Percentiles rank a stretch among this genome's conserved stretches.
Evolutionary conservation across 805 yeast species (phyloP).

Genomic region (Starmerella stellata): DNA sequence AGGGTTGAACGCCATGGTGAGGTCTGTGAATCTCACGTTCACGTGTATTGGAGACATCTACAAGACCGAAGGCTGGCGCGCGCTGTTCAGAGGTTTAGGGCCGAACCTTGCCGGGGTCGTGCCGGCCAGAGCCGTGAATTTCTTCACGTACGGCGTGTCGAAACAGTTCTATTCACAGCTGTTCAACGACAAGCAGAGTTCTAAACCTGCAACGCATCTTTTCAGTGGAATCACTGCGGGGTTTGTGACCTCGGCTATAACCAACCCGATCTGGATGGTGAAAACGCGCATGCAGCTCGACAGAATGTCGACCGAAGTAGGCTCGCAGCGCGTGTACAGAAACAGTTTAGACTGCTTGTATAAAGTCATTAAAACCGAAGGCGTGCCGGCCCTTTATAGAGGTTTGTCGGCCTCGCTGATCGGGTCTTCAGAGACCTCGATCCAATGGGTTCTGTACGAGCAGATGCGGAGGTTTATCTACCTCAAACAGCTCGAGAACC

Average conservation of each 20-base stretch:
- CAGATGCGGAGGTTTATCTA: conserved; percentile 68
- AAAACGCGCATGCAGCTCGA: conserved; percentile 90
- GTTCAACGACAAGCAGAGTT: conserved; percentile 55
- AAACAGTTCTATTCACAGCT: conserved; percentile 52
- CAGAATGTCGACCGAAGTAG: conserved; percentile 23
- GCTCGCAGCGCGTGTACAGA: conserved; percentile 37
- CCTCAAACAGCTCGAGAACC: neutral
- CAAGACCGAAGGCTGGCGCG: conserved; percentile 59
- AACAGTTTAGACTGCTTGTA: conserved; percentile 72
- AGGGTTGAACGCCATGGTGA: neutral
- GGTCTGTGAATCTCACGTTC: neutral
- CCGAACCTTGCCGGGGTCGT: conserved; percentile 95
- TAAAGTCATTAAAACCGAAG: conserved; percentile 57
- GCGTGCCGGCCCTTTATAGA: conserved; percentile 59
- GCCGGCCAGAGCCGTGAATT: conserved; percentile 93
- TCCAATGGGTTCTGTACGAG: conserved; percentile 94
- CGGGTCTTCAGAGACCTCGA: conserved; percentile 80
- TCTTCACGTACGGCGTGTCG: conserved; percentile 89
- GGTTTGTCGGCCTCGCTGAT: conserved; percentile 90
- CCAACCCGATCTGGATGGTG: conserved; percentile 94
- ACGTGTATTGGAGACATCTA: conserved; percentile 38
- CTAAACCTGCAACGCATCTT: conserved; percentile 64
- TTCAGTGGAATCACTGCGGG: conserved; percentile 84
- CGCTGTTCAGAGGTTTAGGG: conserved; percentile 85
- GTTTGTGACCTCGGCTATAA: conserved; percentile 80